Base-by-base conservation (phyloP, 2,329 filamentous ascomycete genomes). In the Exophiala mesophila region DNA sequence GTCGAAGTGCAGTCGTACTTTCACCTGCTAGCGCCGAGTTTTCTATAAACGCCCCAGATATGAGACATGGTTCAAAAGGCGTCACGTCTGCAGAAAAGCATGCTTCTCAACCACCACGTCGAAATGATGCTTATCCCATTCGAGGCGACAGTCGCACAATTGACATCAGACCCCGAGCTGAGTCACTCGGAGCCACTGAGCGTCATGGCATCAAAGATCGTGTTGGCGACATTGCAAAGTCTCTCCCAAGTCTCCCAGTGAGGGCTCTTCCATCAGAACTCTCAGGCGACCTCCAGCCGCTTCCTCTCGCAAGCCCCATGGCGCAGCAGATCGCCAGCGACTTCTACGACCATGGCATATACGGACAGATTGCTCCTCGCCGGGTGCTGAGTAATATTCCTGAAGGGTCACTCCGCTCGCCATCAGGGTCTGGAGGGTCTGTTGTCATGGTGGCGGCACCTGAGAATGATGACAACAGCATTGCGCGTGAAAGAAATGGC, bases 301-400 rank as follows among this genome's bases (percentile, higher is more conserved):
- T 17, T 6, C 13, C 32, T 7, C 28, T 48, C 16, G 36, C 36
- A 13, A 51, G 48, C 35, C 45, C 48, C 3, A 44, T 36, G n/a
- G 44, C 39, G 18, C 37, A 36, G 13, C 44, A 51, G 28, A 46
- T 51, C 16, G 36, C 48, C 7, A 37, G 40, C 1, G 45, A 51
- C 33, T 51, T 48, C 29, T 38, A 48, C 16, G 34, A 41, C 17
- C 20, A 50, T 13, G 40, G 48, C 16, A 48, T 51, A 17, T 37
- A 48, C 17, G 48, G 48, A n/a, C 48, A 51, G 19, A 45, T 44
- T 15, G 18, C 36, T 5, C 39, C 38, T 16, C 45, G 47, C 18
- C 45, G 48, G 15, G 45, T 51, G 17, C 36, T 53, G 12, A 53
- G 42, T 31, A 41, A 41, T 16, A 53, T 53, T 26, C 41, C 50